Evolutionary conservation across 176 grass and related monocot genomes (phyloP).

Genomic region (Urochloa ruziziensis): DNA sequence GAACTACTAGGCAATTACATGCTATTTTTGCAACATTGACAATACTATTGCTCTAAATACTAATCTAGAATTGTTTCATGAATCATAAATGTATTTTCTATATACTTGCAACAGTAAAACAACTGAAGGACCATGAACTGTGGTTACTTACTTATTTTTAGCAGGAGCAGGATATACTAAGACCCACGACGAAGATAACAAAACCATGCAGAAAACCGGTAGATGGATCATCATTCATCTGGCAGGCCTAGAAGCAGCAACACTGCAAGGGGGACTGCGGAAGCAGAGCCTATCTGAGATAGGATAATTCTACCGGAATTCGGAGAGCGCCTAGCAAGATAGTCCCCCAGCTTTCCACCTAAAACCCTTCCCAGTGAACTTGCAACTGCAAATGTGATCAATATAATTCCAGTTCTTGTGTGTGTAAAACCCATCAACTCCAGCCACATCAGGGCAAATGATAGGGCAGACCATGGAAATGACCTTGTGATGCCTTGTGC

Average conservation of each 20-base stretch:
- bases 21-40: too few relatives aligned
- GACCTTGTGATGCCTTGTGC: conserved; percentile 77
- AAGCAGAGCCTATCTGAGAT: conserved; percentile 71
- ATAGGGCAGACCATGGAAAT: conserved; percentile 72
- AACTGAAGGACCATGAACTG: not conserved
- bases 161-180: conserved; percentile 76
- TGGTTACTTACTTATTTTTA: conserved; percentile 51
- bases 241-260: conserved; percentile 59
- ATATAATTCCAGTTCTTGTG: conserved; percentile 40
- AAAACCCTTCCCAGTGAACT: conserved; percentile 59
- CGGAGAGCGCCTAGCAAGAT: conserved; percentile 49
- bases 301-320: conserved; percentile 61
- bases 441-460: conserved; percentile 74
- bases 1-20: not conserved
- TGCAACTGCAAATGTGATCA: conserved; percentile 45
- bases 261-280: conserved; percentile 63
- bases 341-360: conserved; percentile 70
- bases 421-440: conserved; percentile 78
- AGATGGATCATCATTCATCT: conserved; percentile 52
- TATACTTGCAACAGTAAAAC: not conserved
- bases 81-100: not conserved
- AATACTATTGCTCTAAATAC: not conserved
- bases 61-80: not conserved
- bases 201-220: conserved; percentile 47
- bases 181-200: conserved; percentile 74